These are phyloP conservation scores for Elsinoe fawcettii DNA, from an alignment of 2,329 filamentous ascomycete species.

Conservation along the genomic window DNA sequence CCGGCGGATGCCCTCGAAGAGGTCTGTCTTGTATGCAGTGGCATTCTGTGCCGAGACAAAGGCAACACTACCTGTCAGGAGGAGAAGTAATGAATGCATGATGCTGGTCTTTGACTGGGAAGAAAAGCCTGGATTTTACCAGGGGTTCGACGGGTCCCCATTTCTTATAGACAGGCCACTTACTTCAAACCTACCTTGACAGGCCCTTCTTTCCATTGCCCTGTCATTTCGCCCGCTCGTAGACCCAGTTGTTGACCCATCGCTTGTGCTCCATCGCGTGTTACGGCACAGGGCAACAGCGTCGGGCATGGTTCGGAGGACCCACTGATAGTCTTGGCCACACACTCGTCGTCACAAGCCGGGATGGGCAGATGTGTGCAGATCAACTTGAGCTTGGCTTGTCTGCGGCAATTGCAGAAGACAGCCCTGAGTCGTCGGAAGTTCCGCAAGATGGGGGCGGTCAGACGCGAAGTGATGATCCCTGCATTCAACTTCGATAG, in stretches of 20 bases:
- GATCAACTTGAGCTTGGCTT: slow-evolving; percentile 6
- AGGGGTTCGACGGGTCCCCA: neutral
- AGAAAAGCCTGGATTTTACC: neutral
- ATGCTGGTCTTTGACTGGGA: neutral
- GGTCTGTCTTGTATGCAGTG: slow-evolving; percentile 22
- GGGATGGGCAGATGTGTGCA: slow-evolving; percentile 9
- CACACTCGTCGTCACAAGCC: slow-evolving; percentile 4
- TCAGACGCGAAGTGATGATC: neutral
- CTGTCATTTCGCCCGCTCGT: neutral
- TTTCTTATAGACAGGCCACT: slow-evolving; percentile 1
- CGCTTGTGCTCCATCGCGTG: neutral
- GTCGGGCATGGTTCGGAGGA: slow-evolving; percentile 7
- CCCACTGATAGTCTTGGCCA: slow-evolving; percentile 4
- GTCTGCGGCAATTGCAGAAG: slow-evolving; percentile 1
- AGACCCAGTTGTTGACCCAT: slow-evolving; percentile 3
- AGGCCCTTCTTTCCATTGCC: neutral
- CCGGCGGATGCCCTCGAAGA: slow-evolving; percentile 24
- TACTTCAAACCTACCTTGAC: neutral
- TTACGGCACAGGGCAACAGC: neutral
- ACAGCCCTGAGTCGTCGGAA: slow-evolving; percentile 2
- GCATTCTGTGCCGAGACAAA: neutral
- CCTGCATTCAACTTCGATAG: neutral
- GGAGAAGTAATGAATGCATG: neutral
- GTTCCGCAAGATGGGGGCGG: neutral
- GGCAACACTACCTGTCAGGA: neutral